Conservation (phyloP, 2,329 filamentous ascomycete species). For the Lachnellula willkommii region DNA sequence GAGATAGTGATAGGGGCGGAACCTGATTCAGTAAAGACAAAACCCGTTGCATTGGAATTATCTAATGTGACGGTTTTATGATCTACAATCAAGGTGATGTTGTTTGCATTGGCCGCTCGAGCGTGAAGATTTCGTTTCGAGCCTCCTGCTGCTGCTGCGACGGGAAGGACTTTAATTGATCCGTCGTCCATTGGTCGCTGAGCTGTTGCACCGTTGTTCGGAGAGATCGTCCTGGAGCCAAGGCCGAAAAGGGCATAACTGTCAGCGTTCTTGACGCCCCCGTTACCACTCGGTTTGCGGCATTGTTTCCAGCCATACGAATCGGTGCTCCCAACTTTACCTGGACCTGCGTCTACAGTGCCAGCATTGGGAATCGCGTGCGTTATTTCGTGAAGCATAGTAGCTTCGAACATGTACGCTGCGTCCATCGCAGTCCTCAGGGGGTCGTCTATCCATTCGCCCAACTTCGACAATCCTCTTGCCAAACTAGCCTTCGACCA, state of each 20-base stretch:
- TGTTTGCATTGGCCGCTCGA: too few relatives aligned
- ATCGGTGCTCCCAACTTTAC: neutral
- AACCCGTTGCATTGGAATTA: too few relatives aligned
- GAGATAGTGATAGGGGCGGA: too few relatives aligned
- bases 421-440: neutral
- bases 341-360: neutral
- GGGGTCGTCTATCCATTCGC: neutral
- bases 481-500: neutral
- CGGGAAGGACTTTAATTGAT: too few relatives aligned
- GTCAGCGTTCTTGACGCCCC: neutral
- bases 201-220: too few relatives aligned
- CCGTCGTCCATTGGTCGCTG: too few relatives aligned
- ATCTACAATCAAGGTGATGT: too few relatives aligned
- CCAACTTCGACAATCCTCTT: neutral
- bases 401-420: neutral
- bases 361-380: neutral
- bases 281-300: neutral
- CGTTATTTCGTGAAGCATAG: neutral
- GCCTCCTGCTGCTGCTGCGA: too few relatives aligned
- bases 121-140: too few relatives aligned
- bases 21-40: too few relatives aligned
- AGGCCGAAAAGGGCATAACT: neutral
- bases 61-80: too few relatives aligned
- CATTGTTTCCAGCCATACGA: neutral
- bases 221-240: too few relatives aligned